phyloP scores from a whole-genome alignment of 768 basidiomycete species.

The Filobasidium floriforme region DNA sequence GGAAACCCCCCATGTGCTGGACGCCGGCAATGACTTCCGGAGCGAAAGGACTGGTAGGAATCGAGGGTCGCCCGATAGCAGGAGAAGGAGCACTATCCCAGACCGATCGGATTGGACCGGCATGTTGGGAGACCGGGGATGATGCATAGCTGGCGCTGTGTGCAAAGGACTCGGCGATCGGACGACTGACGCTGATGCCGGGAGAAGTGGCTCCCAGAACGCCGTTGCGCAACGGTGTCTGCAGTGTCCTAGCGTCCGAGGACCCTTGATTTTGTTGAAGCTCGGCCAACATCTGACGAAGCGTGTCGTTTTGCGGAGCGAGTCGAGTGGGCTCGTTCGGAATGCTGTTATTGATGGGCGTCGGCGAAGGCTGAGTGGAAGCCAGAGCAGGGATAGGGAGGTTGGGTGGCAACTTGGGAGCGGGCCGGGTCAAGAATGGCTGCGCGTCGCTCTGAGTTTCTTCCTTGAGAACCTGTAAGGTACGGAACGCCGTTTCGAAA shows the following conservation, averaged over 20 bases:
- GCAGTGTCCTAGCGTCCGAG: background rate
- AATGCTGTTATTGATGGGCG: background rate
- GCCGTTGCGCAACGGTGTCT: slow-evolving; percentile 14
- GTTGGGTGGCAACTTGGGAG: slow-evolving; percentile 44
- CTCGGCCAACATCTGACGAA: slow-evolving; percentile 3
- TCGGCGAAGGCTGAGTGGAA: slow-evolving; percentile 17
- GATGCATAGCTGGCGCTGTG: slow-evolving; percentile 15
- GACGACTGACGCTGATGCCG: slow-evolving; percentile 12
- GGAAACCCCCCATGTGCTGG: slow-evolving; percentile 21
- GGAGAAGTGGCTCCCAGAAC: slow-evolving; percentile 13
- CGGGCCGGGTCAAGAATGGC: slow-evolving; percentile 43
- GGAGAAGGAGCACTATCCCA: slow-evolving; percentile 20
- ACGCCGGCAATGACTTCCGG: slow-evolving; percentile 10
- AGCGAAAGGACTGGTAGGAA: slow-evolving; percentile 1
- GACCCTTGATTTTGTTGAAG: slow-evolving; percentile 4
- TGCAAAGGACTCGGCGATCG: slow-evolving; percentile 11
- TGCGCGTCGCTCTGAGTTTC: slow-evolving; percentile 41
- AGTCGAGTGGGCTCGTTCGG: slow-evolving; percentile 1
- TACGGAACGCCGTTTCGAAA: slow-evolving; percentile 43
- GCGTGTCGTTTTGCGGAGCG: slow-evolving; percentile 6
- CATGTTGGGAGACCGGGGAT: slow-evolving; percentile 18
- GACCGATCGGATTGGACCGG: slow-evolving; percentile 11
- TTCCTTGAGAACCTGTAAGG: slow-evolving; percentile 43
- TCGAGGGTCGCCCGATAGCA: slow-evolving; percentile 17
- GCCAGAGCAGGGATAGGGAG: slow-evolving; percentile 34